These are phyloP conservation scores for Mycena haematopus DNA, from an alignment of 768 basidiomycete species.

Conservation along the genomic window DNA sequence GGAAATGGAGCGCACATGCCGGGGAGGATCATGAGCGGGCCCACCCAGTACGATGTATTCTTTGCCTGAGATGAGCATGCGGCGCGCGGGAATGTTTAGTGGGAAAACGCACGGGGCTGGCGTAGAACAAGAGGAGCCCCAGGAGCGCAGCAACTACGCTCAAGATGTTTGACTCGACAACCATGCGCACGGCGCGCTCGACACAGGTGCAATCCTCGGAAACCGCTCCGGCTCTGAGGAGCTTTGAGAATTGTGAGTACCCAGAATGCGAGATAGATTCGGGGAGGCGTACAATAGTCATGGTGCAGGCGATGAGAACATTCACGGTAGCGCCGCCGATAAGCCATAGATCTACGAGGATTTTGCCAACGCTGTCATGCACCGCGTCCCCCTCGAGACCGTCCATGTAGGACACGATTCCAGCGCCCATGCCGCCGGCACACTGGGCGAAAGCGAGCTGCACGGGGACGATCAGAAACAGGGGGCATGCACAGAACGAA, in stretches of 20 bases:
- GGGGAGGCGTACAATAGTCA: conserved; percentile 13
- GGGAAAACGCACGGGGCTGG: background rate
- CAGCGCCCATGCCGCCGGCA: conserved; percentile 21
- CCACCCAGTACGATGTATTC: conserved; percentile 16
- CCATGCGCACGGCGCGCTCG: conserved; percentile 12
- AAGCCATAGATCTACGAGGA: conserved; percentile 16
- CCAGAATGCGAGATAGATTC: background rate
- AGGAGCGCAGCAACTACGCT: conserved; percentile 7
- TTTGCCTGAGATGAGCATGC: background rate
- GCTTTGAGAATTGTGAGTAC: background rate
- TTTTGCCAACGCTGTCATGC: background rate
- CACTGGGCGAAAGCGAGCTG: conserved; percentile 15
- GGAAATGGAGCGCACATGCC: conserved; percentile 1
- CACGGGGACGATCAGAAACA: background rate
- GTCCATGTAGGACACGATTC: conserved; percentile 13
- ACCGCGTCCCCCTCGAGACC: no score
- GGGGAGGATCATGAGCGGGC: conserved; percentile 15
- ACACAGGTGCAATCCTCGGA: background rate
- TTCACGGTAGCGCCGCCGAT: conserved; percentile 7
- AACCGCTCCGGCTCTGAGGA: background rate
- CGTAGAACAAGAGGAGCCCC: conserved; percentile 7
- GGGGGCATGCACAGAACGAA: no score
- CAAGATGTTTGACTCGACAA: conserved; percentile 21
- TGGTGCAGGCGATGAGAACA: conserved; percentile 9
- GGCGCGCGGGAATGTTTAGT: background rate